Percentiles rank a stretch among this genome's conserved stretches.
Conservation (phyloP, 73 alveolate genomes). For the Paramecium pentaurelia region DNA sequence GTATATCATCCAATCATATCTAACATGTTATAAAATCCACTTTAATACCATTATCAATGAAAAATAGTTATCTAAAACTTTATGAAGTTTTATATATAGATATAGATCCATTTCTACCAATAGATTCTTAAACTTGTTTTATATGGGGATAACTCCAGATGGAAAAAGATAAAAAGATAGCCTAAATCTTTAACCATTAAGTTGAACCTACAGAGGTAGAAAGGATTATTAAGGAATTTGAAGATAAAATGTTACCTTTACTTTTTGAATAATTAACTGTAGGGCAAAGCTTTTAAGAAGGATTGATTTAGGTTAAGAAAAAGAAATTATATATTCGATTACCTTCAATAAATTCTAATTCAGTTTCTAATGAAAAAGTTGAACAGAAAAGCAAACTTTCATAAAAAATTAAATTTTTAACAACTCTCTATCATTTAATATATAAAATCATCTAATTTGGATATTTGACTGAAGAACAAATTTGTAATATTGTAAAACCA, state of each 20-base stretch:
- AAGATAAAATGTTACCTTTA: constrained; percentile 1
- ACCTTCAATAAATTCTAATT: not conserved
- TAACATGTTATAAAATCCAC: not conserved
- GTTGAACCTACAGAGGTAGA: not conserved
- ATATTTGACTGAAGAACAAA: not conserved
- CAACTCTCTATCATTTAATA: not conserved
- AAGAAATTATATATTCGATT: not conserved
- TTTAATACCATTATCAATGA: not conserved
- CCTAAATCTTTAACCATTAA: not conserved
- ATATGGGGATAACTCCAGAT: not conserved
- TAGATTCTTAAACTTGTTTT: not conserved
- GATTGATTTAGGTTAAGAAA: not conserved
- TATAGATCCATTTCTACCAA: not conserved
- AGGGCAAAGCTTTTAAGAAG: not conserved
- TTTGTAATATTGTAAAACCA: not conserved
- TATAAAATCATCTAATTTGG: not conserved
- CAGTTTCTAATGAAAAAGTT: not conserved
- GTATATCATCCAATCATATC: not conserved
- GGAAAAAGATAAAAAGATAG: not conserved
- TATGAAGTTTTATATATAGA: not conserved
- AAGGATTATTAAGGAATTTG: not conserved
- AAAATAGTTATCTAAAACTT: not conserved
- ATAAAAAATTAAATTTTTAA: not conserved
- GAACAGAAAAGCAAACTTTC: not conserved
- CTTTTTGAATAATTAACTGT: not conserved